These are phyloP conservation scores for Phialemonium atrogriseum DNA, from an alignment of 2,329 filamentous ascomycete genomes.

Conservation along the genomic window DNA sequence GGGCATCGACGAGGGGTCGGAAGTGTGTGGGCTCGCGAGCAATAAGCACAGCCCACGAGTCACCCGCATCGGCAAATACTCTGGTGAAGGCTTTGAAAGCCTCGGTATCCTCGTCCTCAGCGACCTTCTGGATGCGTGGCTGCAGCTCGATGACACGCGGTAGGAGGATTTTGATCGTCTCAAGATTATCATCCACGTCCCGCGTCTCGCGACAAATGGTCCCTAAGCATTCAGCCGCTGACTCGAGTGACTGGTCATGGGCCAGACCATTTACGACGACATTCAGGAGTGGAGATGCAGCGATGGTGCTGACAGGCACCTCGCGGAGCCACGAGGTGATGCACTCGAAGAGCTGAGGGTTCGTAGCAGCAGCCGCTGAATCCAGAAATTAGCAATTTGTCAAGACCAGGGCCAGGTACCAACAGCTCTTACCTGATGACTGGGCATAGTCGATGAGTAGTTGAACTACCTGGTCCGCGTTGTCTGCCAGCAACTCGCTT, in stretches of 20 bases:
- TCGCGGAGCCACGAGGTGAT: constrained; percentile 96
- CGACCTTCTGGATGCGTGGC: constrained; percentile 66
- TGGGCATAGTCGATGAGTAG: constrained; percentile 86
- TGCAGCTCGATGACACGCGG: constrained; percentile 70
- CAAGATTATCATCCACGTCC: constrained; percentile 84
- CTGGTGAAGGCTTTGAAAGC: constrained; percentile 82
- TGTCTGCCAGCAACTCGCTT: constrained; percentile 81
- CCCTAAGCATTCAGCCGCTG: constrained; percentile 87
- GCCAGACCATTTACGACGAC: constrained; percentile 71
- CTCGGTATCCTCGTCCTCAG: constrained; percentile 75
- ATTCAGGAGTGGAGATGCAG: constrained; percentile 77
- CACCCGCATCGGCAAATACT: constrained; percentile 86
- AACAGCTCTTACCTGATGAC: constrained; percentile 82
- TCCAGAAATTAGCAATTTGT: too few relatives aligned
- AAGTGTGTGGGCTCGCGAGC: constrained; percentile 78
- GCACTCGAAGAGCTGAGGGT: constrained; percentile 87
- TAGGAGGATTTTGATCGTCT: constrained; percentile 74
- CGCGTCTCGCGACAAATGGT: constrained; percentile 85
- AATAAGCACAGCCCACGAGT: constrained; percentile 89
- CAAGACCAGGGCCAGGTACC: too few relatives aligned
- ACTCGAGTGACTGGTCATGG: constrained; percentile 70
- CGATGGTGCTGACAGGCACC: constrained; percentile 74
- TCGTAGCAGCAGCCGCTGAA: constrained; percentile 66
- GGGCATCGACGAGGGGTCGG: constrained; percentile 74
- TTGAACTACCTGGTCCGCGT: constrained; percentile 77